Base-by-base conservation (phyloP, 176 grass and related monocot species). In the Hordeum vulgare region DNA sequence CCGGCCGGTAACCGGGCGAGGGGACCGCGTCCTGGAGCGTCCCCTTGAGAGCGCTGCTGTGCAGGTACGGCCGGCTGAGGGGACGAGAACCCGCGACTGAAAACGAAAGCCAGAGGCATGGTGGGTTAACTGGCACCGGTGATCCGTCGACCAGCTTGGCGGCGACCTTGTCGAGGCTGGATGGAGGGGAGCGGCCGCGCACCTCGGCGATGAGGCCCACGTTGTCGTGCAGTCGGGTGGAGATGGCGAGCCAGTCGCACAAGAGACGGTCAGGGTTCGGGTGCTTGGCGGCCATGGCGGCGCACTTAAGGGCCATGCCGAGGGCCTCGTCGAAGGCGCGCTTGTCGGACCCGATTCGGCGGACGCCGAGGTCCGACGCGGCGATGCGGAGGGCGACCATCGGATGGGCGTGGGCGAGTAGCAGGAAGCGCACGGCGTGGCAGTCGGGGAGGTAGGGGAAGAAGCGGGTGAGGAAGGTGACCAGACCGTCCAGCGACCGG, bases 401-500 rank as follows among this genome's bases (percentile, higher is more conserved):
- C 4, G 12, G 36, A 7, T 70, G 11, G 36, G 66, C 66, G 66
- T 70, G 36, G 36, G 36, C 66, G 66, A 70, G 66, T 3, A 70
- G 66, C 21, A 70, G 66, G 66, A 70, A 70, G 35, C 66, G 66
- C 35, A 70, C 66, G 21, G 35, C 66, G 36, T 70, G 66, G 66
- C 35, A 70, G 36, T 70, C 66, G 66, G 66, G 10, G 66, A 70
- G 66, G 66, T 41, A 41, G 36, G 66, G 66, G 66, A 70, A 70
- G 66, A 70, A 24, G 36, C 66, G 66, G 66, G 66, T 70, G 66
- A 70, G 66, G 66, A 24, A 70, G 66, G 66, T 70, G 66, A 70
- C 66, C 21, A 70, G 1, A 36, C 66, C 66, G 66, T 41, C 66
- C 66, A 70, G 35, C 36, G 36, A 70, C 4, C 66, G 66, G 36